phyloP scores from a whole-genome alignment of 2,329 filamentous ascomycete species.

The Botryotinia globosa region DNA sequence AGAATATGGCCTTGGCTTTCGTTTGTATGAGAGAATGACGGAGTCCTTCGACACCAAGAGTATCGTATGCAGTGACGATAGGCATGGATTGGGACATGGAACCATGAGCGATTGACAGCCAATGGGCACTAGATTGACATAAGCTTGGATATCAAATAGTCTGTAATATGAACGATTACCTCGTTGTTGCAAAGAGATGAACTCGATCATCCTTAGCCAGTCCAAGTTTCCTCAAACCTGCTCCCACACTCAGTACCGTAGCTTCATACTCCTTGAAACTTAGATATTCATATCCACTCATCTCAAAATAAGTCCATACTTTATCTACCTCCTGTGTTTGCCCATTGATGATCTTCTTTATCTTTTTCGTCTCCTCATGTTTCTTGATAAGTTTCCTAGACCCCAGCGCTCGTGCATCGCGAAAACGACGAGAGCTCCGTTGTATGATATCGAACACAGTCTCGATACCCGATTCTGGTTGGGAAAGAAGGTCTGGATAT shows the following conservation, averaged over 20 bases:
- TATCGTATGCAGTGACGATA: conserved; percentile 94
- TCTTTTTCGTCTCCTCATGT: conserved; percentile 80
- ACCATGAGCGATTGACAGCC: conserved; percentile 79
- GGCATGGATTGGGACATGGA: conserved; percentile 80
- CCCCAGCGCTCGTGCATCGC: conserved; percentile 64
- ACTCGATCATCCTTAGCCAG: conserved; percentile 65
- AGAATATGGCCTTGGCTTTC: conserved; percentile 76
- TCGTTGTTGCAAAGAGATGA: conserved; percentile 76
- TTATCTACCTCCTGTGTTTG: conserved; percentile 78
- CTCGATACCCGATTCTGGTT: conserved; percentile 44
- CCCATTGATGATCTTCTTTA: conserved; percentile 84
- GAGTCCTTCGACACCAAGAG: conserved; percentile 78
- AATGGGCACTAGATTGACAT: conserved; percentile 49
- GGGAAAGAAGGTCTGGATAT: conserved; percentile 46
- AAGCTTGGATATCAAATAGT: neutral
- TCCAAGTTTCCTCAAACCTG: conserved; percentile 70
- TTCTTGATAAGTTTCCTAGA: conserved; percentile 71
- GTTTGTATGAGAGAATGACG: conserved; percentile 84
- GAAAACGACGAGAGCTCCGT: conserved; percentile 62
- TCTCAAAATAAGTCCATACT: conserved; percentile 85
- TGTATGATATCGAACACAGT: conserved; percentile 76
- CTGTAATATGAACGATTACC: neutral
- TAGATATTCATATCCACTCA: conserved; percentile 73
- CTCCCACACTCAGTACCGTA: conserved; percentile 63
- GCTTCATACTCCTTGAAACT: conserved; percentile 77